Base-by-base conservation (phyloP, 768 basidiomycete genomes). In the Mrakia frigida region DNA sequence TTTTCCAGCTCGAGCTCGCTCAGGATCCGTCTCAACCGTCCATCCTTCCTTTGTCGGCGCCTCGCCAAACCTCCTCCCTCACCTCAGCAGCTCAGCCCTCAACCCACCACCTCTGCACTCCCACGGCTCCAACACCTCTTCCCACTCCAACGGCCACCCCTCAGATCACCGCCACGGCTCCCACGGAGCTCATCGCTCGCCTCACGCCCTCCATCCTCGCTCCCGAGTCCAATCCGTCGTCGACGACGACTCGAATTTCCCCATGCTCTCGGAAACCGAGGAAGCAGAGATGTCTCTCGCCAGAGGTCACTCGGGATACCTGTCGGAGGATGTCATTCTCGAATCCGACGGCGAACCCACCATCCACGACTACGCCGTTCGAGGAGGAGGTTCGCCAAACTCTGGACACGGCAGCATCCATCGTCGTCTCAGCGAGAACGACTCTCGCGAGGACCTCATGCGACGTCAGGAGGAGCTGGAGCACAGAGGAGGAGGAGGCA, bases 291-390 rank as follows among this genome's bases (percentile, higher is more conserved):
- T 82, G 77, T 68, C 74, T 35, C 53, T 76, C 21, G 80, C 80
- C 4, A 46, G 77, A 52, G 72, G 76, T 4, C 70, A 67, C 3
- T 56, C 70, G 21, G 70, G 52, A 41, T 87, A 87, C 28, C 65
- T 88, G 33, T 82, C 85, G 59, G 78, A 85, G 71, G 86, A 86
- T 43, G 82, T 84, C 63, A 77, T 75, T 56, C 59, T 78, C 73
- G 70, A 69, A 28, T 63, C 56, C 31, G 67, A 76, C 28, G 50
- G 43, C 87, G 63, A 82, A 84, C 79, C 85, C 86, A 56, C 81
- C 82, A 3, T 88, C 88, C 72, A 88, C 89, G 77, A 85, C 88
- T 2, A 80, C 85, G 5, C 83, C 88, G 25, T 84, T 89, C 23
- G 86, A 84, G 21, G 39, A 23, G 33, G 35, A 39, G 65, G 65